Evolutionary conservation across 306 rosid genomes (phyloP), one percentile per base, ranked within the genome.

Genomic region (Fagus crenata): DNA sequence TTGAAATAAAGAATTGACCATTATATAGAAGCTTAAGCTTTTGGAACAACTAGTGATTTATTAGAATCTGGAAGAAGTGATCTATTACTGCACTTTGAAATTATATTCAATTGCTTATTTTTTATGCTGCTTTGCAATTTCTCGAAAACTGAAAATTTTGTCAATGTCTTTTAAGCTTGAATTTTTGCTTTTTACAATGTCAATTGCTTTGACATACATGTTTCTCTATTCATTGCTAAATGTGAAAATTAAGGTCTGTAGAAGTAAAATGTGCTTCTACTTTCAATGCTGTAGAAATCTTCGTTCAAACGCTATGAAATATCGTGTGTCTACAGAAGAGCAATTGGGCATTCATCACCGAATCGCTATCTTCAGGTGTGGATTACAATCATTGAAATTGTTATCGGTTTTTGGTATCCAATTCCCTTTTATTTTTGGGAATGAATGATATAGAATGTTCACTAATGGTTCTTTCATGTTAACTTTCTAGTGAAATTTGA

Each of bases 321-420:
- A 85, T 85, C 98, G 0, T 82, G 72, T 36, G 97, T 95, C 75
- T 89, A 89, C 77, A 87, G 98, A 89, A 88, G 91, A 84, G 96
- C 96, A 65, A 77, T 95, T 85, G 98, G 98, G 55, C 98, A 90
- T 80, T 89, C 98, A 75, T 80, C 98, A 46, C 98, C 98, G 77
- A 95, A 87, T 84, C 93, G 86, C 76, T 90, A 85, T 88, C 96
- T 94, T 77, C 98, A 94, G 95, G 98, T 95, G 85, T 74, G 53
- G 58, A 75, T 63, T 77, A 56, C 60, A 37, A 74, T 4, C 6
- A 55, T 74, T 70, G 14, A 46, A 35, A 42, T 33, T 70, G 42
- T 67, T 56, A 53, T 39, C 35, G 73, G 41, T 5, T 17, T 22
- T 65, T 17, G 22, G 4, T 46, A 46, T 39, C 49, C 46, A 17